These are phyloP conservation scores for Thermomyces lanuginosus DNA, from an alignment of 2,329 filamentous ascomycete genomes.

Conservation along the genomic window DNA sequence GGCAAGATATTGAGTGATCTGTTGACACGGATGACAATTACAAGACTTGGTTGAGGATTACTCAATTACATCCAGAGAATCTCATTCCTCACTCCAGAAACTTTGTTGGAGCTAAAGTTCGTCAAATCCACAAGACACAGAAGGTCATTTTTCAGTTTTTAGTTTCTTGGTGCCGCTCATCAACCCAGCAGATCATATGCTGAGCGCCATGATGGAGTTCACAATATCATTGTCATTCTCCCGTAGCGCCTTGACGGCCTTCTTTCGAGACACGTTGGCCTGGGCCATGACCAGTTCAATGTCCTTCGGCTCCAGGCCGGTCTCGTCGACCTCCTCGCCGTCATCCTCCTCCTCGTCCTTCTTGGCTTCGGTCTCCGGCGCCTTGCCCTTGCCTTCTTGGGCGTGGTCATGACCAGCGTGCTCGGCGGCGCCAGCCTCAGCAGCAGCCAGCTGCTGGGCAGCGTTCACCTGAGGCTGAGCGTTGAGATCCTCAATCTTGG, in stretches of 20 bases:
- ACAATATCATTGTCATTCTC: conserved; percentile 99
- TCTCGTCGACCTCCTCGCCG: conserved; percentile 86
- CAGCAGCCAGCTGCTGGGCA: conserved; percentile 80
- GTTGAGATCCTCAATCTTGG: conserved; percentile 99
- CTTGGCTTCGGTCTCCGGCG: conserved; percentile 40
- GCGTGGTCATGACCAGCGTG: conserved; percentile 43
- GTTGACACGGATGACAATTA: background rate
- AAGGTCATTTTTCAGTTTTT: conserved; percentile 1
- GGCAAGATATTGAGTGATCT: too few relatives aligned
- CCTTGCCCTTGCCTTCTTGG: conserved; percentile 48
- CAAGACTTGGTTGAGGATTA: too few relatives aligned
- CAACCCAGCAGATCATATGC: conserved; percentile 41
- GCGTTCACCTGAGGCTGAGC: conserved; percentile 91
- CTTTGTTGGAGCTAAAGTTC: conserved; percentile 1
- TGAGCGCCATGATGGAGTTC: conserved; percentile 99
- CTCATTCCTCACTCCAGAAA: background rate
- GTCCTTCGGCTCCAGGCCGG: conserved; percentile 94
- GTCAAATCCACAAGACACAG: conserved; percentile 1
- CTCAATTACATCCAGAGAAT: too few relatives aligned
- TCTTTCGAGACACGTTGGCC: conserved; percentile 90
- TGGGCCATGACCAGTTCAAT: conserved; percentile 99
- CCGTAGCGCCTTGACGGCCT: conserved; percentile 87
- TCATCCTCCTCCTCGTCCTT: conserved; percentile 81
- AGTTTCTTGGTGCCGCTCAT: conserved; percentile 1
- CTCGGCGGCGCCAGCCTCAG: conserved; percentile 45